Evolutionary conservation across 371 early-diverging fungal species (phyloP).

Genomic region (Apophysomyces elegans): DNA sequence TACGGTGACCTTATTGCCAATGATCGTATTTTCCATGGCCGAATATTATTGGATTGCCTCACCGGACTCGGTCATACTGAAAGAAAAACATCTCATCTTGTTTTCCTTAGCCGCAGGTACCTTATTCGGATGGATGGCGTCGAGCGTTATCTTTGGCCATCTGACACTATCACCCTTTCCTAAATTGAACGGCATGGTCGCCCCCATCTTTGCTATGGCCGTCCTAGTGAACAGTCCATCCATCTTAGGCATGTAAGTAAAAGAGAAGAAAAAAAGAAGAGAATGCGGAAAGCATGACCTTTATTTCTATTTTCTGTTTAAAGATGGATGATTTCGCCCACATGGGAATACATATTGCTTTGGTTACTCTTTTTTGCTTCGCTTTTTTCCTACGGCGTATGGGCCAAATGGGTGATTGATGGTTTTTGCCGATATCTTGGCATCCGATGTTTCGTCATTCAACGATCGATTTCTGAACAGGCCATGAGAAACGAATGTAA

Average conservation of each 20-base stretch:
- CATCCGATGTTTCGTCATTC: slow-evolving; percentile 84
- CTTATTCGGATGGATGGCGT: slow-evolving; percentile 88
- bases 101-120: slow-evolving; percentile 76
- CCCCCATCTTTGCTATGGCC: slow-evolving; percentile 21
- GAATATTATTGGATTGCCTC: slow-evolving; percentile 65
- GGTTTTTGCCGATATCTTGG: slow-evolving; percentile 82
- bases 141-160: slow-evolving; percentile 88
- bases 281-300: not conserved
- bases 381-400: slow-evolving; percentile 72
- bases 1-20: slow-evolving; percentile 19
- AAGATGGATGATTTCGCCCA: slow-evolving; percentile 51
- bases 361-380: slow-evolving; percentile 65
- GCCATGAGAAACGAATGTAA: not conserved
- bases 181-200: slow-evolving; percentile 58
- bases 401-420: slow-evolving; percentile 83
- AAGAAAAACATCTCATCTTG: slow-evolving; percentile 68
- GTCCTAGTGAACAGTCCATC: slow-evolving; percentile 19
- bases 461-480: not conserved
- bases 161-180: slow-evolving; percentile 83
- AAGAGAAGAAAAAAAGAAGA: too few species aligned
- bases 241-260: slow-evolving; percentile 10
- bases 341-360: slow-evolving; percentile 70
- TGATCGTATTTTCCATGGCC: slow-evolving; percentile 11
- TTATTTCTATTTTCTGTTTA: not conserved
- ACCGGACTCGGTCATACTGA: slow-evolving; percentile 67